A percentile compares a stretch with the other conserved stretches of the same genome.
Evolutionary conservation across 2,329 filamentous ascomycete species (phyloP).

Genomic region (Aspergillus japonicus): DNA sequence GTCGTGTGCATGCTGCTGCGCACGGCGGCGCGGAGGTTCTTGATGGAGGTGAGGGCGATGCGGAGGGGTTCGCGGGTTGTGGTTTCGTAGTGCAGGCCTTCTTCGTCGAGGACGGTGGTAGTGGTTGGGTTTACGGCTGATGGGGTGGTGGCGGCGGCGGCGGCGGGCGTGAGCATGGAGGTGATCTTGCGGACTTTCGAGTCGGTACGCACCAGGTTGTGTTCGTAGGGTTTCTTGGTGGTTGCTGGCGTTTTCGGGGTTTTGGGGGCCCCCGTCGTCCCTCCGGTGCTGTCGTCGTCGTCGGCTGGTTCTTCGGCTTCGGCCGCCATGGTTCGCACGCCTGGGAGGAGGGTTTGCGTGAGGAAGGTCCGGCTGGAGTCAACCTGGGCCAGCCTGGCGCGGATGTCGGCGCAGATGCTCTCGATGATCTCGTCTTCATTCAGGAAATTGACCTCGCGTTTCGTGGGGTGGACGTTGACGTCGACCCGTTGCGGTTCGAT

Average conservation of each 20-base stretch:
- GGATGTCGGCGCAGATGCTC: conserved; percentile 76
- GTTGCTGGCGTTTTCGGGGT: conserved; percentile 38
- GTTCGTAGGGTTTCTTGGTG: conserved; percentile 67
- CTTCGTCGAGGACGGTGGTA: conserved; percentile 41
- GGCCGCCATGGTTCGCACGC: conserved; percentile 49
- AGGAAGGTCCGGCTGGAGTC: conserved; percentile 93
- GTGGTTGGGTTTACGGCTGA: conserved; percentile 30
- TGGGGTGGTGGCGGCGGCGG: conserved; percentile 17
- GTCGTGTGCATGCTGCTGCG: conserved; percentile 79
- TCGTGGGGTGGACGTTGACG: conserved; percentile 97
- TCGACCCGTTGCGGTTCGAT: conserved; percentile 91
- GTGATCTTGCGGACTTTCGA: conserved; percentile 90
- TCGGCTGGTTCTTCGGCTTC: conserved; percentile 30
- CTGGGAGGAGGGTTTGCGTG: conserved; percentile 85
- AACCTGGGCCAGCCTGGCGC: conserved; percentile 75
- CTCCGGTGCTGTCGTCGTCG: conserved; percentile 31
- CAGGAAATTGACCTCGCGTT: conserved; percentile 93
- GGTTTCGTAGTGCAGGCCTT: conserved; percentile 68
- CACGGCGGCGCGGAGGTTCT: conserved; percentile 76
- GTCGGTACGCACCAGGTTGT: conserved; percentile 88
- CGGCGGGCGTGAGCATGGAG: conserved; percentile 77
- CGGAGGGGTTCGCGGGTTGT: conserved; percentile 66
- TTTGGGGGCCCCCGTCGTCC: conserved; percentile 15
- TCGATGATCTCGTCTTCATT: conserved; percentile 97
- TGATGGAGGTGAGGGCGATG: conserved; percentile 80